These are phyloP conservation scores for Pyrenula massariospora DNA, from an alignment of 495 filamentous ascomycete genomes.

Conservation along the genomic window DNA sequence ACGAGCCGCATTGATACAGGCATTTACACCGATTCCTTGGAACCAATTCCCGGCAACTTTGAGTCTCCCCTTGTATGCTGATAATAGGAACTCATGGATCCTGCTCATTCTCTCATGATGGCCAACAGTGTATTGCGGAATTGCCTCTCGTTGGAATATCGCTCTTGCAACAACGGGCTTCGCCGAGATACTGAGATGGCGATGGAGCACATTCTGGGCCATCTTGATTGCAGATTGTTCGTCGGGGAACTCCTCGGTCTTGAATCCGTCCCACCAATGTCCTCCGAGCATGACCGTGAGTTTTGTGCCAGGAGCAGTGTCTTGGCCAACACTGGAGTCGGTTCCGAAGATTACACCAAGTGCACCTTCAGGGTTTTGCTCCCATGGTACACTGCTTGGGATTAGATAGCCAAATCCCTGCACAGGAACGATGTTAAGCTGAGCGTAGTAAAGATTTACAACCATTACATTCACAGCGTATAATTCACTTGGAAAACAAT, in stretches of 20 bases:
- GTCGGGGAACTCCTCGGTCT: slow-evolving; percentile 39
- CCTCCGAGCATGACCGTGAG: slow-evolving; percentile 93
- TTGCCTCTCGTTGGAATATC: slow-evolving; percentile 61
- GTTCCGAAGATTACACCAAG: slow-evolving; percentile 91
- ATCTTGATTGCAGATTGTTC: slow-evolving; percentile 51
- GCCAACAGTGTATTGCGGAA: slow-evolving; percentile 80
- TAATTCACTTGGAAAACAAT: slow-evolving; percentile 33
- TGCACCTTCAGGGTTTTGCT: slow-evolving; percentile 69
- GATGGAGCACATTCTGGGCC: slow-evolving; percentile 52
- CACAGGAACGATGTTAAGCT: slow-evolving; percentile 47
- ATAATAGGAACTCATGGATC: slow-evolving; percentile 41
- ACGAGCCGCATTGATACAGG: slow-evolving; percentile 45
- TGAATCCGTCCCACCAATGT: slow-evolving; percentile 72
- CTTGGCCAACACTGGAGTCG: slow-evolving; percentile 44
- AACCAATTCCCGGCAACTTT: slow-evolving; percentile 75
- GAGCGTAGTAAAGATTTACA: slow-evolving; percentile 75
- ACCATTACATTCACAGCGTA: slow-evolving; percentile 75
- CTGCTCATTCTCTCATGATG: slow-evolving; percentile 52
- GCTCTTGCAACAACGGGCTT: slow-evolving; percentile 42
- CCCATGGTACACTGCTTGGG: slow-evolving; percentile 52
- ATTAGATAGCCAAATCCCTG: slow-evolving; percentile 88
- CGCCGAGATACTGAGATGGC: slow-evolving; percentile 62
- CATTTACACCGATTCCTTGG: slow-evolving; percentile 47
- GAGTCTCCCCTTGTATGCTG: slow-evolving; percentile 49
- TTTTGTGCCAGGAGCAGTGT: slow-evolving; percentile 58